Evolutionary conservation across 495 filamentous ascomycete genomes (phyloP).

Genomic region (Stereocaulon alpinum): DNA sequence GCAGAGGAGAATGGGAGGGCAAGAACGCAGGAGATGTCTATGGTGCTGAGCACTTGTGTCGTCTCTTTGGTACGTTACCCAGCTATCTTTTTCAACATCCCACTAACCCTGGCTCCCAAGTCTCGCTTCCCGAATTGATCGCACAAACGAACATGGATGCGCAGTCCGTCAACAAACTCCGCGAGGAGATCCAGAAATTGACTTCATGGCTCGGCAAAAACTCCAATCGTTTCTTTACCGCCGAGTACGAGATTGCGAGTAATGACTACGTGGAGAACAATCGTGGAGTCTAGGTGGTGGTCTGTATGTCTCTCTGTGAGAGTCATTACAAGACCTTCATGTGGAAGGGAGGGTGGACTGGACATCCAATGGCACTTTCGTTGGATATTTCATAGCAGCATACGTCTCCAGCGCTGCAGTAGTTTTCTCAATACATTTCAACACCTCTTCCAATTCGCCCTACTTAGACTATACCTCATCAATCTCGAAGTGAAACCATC

Average conservation of each 20-base stretch:
- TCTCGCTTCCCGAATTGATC: conserved; percentile 83
- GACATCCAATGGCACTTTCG: neutral
- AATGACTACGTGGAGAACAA: conserved; percentile 51
- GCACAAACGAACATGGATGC: conserved; percentile 96
- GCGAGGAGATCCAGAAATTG: conserved; percentile 76
- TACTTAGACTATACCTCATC: too few relatives aligned
- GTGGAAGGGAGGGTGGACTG: too few relatives aligned
- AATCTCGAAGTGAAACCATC: too few relatives aligned
- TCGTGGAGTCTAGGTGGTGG: conserved; percentile 26
- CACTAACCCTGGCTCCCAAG: conserved; percentile 33
- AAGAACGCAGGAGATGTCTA: conserved; percentile 71
- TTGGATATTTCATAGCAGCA: too few relatives aligned
- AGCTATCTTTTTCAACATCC: neutral
- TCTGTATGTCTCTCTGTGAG: neutral
- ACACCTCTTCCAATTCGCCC: too few relatives aligned
- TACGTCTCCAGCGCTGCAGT: too few relatives aligned
- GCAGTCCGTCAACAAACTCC: conserved; percentile 73
- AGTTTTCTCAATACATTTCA: too few relatives aligned
- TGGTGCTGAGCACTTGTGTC: conserved; percentile 80
- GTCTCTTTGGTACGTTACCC: conserved; percentile 65
- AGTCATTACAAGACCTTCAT: neutral
- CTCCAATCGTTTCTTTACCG: conserved; percentile 61
- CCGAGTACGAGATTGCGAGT: conserved; percentile 58
- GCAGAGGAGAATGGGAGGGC: conserved; percentile 44
- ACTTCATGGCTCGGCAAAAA: conserved; percentile 71